Conservation (phyloP, 164 flowering plant species). For the Dillenia turbinata region DNA sequence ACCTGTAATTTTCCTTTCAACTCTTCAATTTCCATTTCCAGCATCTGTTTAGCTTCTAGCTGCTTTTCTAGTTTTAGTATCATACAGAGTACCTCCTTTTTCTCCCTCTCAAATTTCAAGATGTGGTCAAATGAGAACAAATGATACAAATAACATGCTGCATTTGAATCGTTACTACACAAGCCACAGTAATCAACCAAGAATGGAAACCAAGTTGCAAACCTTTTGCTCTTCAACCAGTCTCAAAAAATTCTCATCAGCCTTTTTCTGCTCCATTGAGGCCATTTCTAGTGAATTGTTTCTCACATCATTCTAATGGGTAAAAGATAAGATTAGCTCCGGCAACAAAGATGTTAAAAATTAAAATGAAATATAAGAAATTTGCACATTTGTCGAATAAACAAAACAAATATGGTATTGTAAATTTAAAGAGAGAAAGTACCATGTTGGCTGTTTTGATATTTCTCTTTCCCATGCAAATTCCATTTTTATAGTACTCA, state of each 20-base stretch:
- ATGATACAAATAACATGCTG: neutral
- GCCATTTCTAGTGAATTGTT: conserved; percentile 46
- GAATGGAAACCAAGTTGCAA: neutral
- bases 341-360: no score
- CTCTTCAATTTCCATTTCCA: conserved; percentile 65
- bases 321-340: conserved; percentile 8
- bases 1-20: conserved; percentile 61
- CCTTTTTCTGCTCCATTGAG: conserved; percentile 55
- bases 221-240: conserved; percentile 69
- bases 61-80: conserved; percentile 46
- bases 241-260: conserved; percentile 57
- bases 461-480: no score
- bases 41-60: conserved; percentile 55
- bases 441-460: no score
- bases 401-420: no score
- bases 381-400: no score
- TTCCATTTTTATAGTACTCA: no score
- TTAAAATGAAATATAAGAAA: no score
- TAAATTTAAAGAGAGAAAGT: no score
- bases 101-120: conserved; percentile 47
- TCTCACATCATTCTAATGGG: conserved; percentile 38
- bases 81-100: conserved; percentile 45
- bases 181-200: neutral
- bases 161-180: neutral
- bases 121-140: conserved; percentile 7